Evolutionary conservation across 345 rosid genomes (phyloP).

Genomic region (Syzygium aqueum): DNA sequence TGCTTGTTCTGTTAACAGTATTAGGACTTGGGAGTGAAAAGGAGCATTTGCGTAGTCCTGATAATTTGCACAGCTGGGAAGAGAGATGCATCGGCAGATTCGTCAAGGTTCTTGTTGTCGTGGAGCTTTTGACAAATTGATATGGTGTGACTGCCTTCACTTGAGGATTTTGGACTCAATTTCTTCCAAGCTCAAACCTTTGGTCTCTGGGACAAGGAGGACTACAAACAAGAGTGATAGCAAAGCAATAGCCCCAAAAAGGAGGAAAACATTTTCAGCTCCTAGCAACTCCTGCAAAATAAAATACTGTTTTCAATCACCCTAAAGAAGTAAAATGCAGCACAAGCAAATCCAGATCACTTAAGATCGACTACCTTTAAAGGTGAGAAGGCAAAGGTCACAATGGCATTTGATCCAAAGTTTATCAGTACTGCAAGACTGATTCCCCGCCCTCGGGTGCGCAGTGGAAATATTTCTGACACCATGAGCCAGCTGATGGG

Average conservation of each 20-base stretch:
- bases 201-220: conserved; percentile 77
- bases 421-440: conserved; percentile 89
- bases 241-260: conserved; percentile 75
- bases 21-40: background rate
- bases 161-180: conserved; percentile 77
- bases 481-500: conserved; percentile 99
- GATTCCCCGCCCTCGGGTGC: conserved; percentile 85
- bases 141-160: conserved; percentile 19
- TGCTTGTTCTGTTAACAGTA: background rate
- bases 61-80: background rate
- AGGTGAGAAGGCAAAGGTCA: conserved; percentile 93
- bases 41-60: background rate
- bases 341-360: background rate
- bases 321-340: background rate
- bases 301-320: background rate
- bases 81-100: background rate
- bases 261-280: conserved; percentile 80
- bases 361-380: conserved; percentile 43
- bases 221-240: conserved; percentile 50
- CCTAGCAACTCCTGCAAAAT: conserved; percentile 73
- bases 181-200: conserved; percentile 94
- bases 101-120: background rate
- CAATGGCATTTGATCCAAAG: conserved; percentile 93
- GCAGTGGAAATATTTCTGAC: conserved; percentile 86
- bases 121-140: background rate